A percentile compares a stretch with the other conserved stretches of the same genome.
These are phyloP conservation scores for Begonia peltatifolia DNA, from an alignment of 306 rosid species.

Conservation along the genomic window DNA sequence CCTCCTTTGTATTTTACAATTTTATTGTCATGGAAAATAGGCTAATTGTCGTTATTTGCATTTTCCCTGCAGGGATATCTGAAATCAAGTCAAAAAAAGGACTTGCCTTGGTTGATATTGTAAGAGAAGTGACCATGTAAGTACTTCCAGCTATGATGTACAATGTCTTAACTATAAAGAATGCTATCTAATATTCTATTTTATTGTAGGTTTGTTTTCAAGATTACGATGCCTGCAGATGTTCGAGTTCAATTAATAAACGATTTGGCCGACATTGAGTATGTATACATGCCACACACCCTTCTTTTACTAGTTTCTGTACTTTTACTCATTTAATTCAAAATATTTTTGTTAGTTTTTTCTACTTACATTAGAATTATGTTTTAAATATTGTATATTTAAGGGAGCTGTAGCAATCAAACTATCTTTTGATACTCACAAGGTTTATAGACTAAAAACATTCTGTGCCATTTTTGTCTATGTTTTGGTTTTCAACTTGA, in stretches of 20 bases:
- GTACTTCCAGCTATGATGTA: conserved; percentile 15
- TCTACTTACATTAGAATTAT: no score
- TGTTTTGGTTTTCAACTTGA: no score
- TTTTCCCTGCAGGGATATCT: conserved; percentile 39
- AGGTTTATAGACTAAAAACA: no score
- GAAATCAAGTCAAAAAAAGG: conserved; percentile 73
- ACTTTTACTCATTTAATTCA: no score
- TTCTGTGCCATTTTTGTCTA: no score
- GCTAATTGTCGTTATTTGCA: not conserved
- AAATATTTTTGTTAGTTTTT: no score
- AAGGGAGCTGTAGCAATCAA: no score
- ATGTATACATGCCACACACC: conserved; percentile 5
- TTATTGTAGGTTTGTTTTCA: conserved; percentile 33
- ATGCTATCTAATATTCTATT: no score
- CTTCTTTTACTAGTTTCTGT: not conserved
- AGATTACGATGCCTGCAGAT: conserved; percentile 38
- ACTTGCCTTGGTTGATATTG: conserved; percentile 87
- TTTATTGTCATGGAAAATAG: not conserved
- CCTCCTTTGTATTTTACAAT: conserved; percentile 3
- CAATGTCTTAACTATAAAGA: not conserved
- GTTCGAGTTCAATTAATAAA: conserved; percentile 40
- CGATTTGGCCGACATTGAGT: conserved; percentile 54
- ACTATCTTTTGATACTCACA: no score
- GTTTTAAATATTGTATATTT: no score
- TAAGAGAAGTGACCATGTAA: conserved; percentile 91